phyloP scores from a whole-genome alignment of 1,139 yeast genomes.

The Yamadazyma oceani region DNA sequence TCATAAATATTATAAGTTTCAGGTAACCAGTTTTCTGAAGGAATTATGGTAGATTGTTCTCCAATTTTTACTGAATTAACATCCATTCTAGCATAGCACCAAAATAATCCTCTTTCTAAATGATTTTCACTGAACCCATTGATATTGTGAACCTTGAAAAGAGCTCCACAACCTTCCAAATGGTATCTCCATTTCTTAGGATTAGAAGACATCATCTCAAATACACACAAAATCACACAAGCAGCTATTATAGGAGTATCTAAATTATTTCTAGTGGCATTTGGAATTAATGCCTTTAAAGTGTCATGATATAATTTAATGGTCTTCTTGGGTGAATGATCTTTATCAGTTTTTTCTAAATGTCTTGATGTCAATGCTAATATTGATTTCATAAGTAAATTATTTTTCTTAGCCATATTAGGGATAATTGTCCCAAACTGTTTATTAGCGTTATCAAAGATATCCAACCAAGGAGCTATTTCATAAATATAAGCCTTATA shows the following conservation, averaged over 20 bases:
- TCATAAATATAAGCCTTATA: constrained; percentile 27
- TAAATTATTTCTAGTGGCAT: constrained; percentile 23
- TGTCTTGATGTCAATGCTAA: constrained; percentile 32
- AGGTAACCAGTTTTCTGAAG: constrained; percentile 34
- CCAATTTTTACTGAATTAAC: constrained; percentile 35
- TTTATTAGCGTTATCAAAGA: constrained; percentile 26
- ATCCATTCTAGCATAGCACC: constrained; percentile 42
- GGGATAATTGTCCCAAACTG: constrained; percentile 28
- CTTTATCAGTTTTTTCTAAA: constrained; percentile 20
- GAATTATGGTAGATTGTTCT: constrained; percentile 32
- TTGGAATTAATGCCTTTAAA: constrained; percentile 26
- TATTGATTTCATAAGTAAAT: constrained; percentile 24
- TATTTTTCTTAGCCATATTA: constrained; percentile 20
- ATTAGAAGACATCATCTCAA: constrained; percentile 34
- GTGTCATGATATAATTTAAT: constrained; percentile 25
- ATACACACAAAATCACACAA: constrained; percentile 32
- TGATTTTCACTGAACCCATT: constrained; percentile 31
- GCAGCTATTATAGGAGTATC: constrained; percentile 22
- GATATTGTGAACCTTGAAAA: constrained; percentile 34
- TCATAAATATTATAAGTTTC: constrained; percentile 20
- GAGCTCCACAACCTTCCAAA: constrained; percentile 36
- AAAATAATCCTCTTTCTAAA: constrained; percentile 32
- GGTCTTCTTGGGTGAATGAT: constrained; percentile 18
- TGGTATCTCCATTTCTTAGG: constrained; percentile 38
- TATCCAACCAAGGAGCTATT: constrained; percentile 35